Evolutionary conservation across 129 eudicot genomes (phyloP), one percentile per base, ranked within the genome.

Genomic region (Saussurea involucrata): DNA sequence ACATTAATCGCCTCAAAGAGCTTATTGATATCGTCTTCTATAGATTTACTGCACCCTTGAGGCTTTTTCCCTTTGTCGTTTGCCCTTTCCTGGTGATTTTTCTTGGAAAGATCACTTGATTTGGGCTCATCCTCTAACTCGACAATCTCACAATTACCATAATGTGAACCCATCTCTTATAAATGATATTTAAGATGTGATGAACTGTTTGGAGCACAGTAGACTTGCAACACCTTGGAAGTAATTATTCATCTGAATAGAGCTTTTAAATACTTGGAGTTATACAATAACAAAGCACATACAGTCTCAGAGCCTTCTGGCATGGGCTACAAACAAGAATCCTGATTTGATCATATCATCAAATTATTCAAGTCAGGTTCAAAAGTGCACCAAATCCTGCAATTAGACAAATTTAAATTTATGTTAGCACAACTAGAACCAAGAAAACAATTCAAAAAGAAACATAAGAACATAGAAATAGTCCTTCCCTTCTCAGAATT

Each of bases 11-110:
- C 81, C 72, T 90, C 96, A 76, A 93, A 93, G 27, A 93, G 95
- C 80, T 87, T 89, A 70, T 86, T 85, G 29, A 93, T 91, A 68
- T 93, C 98, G 36, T 93, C 89, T 81, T 85, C 96, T 76, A 85
- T 31, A 49, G 85, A 74, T 60, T 71, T 86, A 61, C 57, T 32
- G 22, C 44, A 58, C 28, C 88, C 95, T 70, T 83, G 83, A 85
- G 92, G 90, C 66, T 71, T 84, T 75, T 83, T 55, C 61, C 78
- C 92, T 66, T 78, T 85, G 34, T 80, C 89, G 24, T 67, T 80
- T 37, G 49, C 61, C 78, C 25, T 70, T 71, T 21, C 40, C 49
- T 34, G 74, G 69, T 67, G 73, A 60, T 49, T 72, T 72, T 66
- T 74, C 69, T 72, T 68, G 22, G 80, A 76, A 73, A 31, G 15